These are phyloP conservation scores for Stylonectria norvegica DNA, from an alignment of 2,329 filamentous ascomycete species.

Conservation along the genomic window DNA sequence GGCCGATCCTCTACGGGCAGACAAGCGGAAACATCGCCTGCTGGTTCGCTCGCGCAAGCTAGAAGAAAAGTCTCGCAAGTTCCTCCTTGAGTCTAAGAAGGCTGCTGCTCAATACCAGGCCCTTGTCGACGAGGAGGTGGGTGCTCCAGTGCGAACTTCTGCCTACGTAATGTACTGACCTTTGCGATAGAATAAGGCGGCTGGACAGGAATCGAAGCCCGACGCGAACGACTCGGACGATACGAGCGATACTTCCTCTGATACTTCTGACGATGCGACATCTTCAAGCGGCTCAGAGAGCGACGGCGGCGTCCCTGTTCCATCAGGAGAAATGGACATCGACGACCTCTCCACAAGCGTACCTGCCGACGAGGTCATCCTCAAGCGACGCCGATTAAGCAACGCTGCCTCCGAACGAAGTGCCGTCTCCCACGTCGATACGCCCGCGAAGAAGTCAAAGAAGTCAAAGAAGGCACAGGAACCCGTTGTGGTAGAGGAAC, in stretches of 20 bases:
- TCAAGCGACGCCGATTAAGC: conserved; percentile 32
- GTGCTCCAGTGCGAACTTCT: conserved; percentile 7
- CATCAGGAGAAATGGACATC: conserved; percentile 12
- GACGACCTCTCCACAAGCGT: conserved; percentile 20
- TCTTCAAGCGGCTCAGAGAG: conserved; percentile 17
- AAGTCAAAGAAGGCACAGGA: conserved; percentile 2
- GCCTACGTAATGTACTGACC: no score
- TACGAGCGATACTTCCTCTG: conserved; percentile 17
- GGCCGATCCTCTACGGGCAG: no score
- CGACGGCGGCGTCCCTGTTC: conserved; percentile 21
- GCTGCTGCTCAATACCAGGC: conserved; percentile 27
- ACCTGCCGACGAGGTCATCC: conserved; percentile 29
- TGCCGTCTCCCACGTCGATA: conserved; percentile 15
- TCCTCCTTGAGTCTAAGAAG: conserved; percentile 40
- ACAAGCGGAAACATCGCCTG: conserved; percentile 38
- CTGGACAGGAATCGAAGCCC: no score
- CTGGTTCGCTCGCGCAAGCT: conserved; percentile 38
- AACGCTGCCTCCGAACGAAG: conserved; percentile 27
- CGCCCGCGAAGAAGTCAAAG: conserved; percentile 18
- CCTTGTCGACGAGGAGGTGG: conserved; percentile 22
- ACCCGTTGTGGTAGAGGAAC: conserved; percentile 8
- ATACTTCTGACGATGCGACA: conserved; percentile 13
- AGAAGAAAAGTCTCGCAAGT: conserved; percentile 29
- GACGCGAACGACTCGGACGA: conserved; percentile 17
- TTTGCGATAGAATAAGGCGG: no score